Conservation (phyloP, 352 stramenopile genomes). For the Pythium grandisporangium region DNA sequence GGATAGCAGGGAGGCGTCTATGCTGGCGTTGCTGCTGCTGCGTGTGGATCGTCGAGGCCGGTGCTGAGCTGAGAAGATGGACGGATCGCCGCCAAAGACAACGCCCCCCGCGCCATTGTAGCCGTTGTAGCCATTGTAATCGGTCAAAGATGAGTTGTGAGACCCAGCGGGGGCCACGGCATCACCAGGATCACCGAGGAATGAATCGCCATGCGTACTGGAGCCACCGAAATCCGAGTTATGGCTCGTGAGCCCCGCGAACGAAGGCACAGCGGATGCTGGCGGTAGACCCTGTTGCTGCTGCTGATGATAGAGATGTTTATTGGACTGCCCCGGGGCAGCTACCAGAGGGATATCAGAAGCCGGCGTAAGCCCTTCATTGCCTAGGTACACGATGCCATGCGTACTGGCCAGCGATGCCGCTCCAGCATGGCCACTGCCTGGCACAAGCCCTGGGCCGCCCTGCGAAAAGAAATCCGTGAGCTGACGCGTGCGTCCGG, state of each 20-base stretch:
- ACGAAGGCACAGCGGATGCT: background rate
- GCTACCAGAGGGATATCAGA: background rate
- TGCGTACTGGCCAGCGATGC: background rate
- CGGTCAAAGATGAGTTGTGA: too few relatives aligned
- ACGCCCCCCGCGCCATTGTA: background rate
- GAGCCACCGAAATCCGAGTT: background rate
- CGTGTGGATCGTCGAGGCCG: slow-evolving; percentile 1
- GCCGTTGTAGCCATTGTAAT: background rate
- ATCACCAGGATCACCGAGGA: background rate
- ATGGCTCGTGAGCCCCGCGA: background rate
- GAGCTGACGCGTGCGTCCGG: slow-evolving; percentile 8
- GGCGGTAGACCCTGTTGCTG: background rate
- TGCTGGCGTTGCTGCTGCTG: background rate
- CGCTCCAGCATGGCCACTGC: background rate
- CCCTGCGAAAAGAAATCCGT: slow-evolving; percentile 6
- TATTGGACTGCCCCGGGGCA: background rate
- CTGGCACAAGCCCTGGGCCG: slow-evolving; percentile 2
- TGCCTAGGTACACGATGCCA: background rate
- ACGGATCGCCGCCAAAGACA: slow-evolving; percentile 4
- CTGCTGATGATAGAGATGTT: background rate
- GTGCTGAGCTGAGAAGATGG: slow-evolving; percentile 4
- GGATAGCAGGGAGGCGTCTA: too few relatives aligned
- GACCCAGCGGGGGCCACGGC: too few relatives aligned
- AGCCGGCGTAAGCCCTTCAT: background rate
- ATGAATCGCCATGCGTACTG: background rate